These are phyloP conservation scores for Podospora tetraspora DNA, from an alignment of 495 filamentous ascomycete genomes.

Conservation along the genomic window DNA sequence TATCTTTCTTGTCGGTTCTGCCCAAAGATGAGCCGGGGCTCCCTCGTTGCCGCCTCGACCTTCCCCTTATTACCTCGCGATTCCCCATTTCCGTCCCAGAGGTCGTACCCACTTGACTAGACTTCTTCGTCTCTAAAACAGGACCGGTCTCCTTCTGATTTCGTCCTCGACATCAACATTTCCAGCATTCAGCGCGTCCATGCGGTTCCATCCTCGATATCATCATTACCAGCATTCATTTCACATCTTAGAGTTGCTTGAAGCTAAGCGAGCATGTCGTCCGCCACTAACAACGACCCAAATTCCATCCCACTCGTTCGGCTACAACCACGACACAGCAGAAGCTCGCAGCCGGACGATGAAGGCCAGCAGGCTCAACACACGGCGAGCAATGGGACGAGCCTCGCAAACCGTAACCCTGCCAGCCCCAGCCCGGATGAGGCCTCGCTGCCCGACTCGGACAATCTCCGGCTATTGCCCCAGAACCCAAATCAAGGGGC, in stretches of 20 bases:
- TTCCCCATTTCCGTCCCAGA: neutral
- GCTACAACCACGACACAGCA: neutral
- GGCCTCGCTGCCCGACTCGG: no score
- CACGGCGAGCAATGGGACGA: neutral
- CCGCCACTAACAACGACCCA: neutral
- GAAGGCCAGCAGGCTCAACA: neutral
- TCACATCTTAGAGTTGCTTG: neutral
- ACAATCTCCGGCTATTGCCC: no score
- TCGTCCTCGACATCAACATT: neutral
- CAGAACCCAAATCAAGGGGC: no score
- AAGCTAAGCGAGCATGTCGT: neutral
- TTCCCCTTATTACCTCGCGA: neutral
- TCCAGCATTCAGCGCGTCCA: neutral
- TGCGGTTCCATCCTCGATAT: neutral
- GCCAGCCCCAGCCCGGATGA: no score
- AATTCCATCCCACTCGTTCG: neutral
- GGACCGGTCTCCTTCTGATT: neutral
- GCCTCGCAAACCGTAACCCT: no score
- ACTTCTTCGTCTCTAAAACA: neutral
- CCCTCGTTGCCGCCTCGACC: neutral
- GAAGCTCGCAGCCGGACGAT: neutral
- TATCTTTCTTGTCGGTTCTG: no score
- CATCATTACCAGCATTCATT: neutral
- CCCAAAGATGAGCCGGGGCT: no score
- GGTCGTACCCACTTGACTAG: no score